A percentile compares a stretch with the other conserved stretches of the same genome.
phyloP scores from a whole-genome alignment of 306 rosid species.

The Crotalaria pallida region DNA sequence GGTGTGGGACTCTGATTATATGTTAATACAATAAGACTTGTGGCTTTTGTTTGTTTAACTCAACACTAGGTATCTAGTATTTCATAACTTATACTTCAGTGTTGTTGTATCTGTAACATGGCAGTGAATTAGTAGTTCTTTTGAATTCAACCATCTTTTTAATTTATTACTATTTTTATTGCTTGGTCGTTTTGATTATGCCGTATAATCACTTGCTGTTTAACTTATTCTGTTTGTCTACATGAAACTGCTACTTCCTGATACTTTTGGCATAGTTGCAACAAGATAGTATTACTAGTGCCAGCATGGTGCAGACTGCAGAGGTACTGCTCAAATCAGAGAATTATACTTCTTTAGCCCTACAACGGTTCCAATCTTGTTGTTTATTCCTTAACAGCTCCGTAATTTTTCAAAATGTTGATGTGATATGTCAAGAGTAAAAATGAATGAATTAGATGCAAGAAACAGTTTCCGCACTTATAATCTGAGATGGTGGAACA shows the following conservation, averaged over 20 bases:
- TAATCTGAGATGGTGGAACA: neutral
- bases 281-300: neutral
- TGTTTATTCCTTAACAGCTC: neutral
- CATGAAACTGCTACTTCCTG: neutral
- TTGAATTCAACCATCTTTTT: no score
- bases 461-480: neutral
- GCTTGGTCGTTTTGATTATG: no score
- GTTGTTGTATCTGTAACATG: no score
- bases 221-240: no score
- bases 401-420: neutral
- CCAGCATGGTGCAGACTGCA: neutral
- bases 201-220: no score
- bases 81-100: no score
- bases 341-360: neutral
- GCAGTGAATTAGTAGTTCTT: no score
- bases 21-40: no score
- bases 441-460: no score
- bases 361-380: neutral
- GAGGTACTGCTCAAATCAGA: neutral
- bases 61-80: no score
- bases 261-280: no score
- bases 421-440: neutral
- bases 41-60: neutral
- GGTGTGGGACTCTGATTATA: neutral
- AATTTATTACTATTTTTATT: neutral